A percentile compares a stretch with the other conserved stretches of the same genome.
phyloP scores from a whole-genome alignment of 164 flowering plant genomes.

The Euptelea pleiosperma region DNA sequence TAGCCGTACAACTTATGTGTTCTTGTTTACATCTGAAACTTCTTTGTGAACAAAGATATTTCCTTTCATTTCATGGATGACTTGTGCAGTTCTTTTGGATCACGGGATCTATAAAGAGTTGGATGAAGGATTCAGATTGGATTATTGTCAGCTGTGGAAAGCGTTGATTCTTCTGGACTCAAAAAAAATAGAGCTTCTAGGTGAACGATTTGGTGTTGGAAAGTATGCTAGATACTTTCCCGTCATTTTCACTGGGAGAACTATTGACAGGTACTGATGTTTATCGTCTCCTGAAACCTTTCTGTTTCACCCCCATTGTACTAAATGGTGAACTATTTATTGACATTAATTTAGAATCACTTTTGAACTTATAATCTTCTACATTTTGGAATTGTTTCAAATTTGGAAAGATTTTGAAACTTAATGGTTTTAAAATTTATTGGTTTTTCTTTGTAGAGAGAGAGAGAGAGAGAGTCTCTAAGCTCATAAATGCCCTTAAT shows the following conservation, averaged over 20 bases:
- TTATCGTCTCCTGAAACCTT: slow-evolving; percentile 1
- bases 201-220: slow-evolving; percentile 75
- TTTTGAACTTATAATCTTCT: neutral
- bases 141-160: slow-evolving; percentile 80
- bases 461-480: no score
- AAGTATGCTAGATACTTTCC: slow-evolving; percentile 82
- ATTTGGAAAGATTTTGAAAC: no score
- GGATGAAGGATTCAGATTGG: slow-evolving; percentile 64
- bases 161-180: slow-evolving; percentile 72
- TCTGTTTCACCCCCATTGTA: neutral
- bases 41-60: neutral
- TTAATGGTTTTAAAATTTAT: no score
- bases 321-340: neutral
- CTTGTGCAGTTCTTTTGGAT: slow-evolving; percentile 75
- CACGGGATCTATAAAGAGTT: slow-evolving; percentile 82
- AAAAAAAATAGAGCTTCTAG: slow-evolving; percentile 44
- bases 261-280: slow-evolving; percentile 65
- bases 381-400: no score
- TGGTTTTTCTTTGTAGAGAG: no score
- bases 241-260: slow-evolving; percentile 85
- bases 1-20: neutral
- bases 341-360: no score
- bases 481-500: no score
- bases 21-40: neutral
- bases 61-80: slow-evolving; percentile 12